A percentile compares a stretch with the other conserved stretches of the same genome.
These are phyloP conservation scores for Aspergillus affinis DNA, from an alignment of 495 filamentous ascomycete species.

Conservation along the genomic window DNA sequence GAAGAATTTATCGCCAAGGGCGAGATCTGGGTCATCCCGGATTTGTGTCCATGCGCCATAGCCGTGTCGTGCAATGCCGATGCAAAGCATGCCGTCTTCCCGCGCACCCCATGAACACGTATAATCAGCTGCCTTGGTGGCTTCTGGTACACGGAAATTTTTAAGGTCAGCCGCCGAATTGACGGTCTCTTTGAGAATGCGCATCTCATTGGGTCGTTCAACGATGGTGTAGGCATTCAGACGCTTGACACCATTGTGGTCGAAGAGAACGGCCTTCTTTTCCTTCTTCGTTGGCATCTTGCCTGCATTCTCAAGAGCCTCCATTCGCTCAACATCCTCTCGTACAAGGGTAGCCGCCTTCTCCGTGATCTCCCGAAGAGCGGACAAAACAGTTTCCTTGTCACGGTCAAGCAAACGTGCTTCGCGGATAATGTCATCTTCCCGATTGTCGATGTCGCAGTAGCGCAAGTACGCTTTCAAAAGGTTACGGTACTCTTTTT, in stretches of 20 bases:
- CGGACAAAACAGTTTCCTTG: slow-evolving; percentile 66
- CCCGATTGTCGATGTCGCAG: slow-evolving; percentile 81
- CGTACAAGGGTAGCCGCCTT: slow-evolving; percentile 67
- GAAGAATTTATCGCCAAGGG: slow-evolving; percentile 89
- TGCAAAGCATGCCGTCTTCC: slow-evolving; percentile 95
- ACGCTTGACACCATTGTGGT: slow-evolving; percentile 86
- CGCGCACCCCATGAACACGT: slow-evolving; percentile 84
- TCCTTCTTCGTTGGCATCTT: slow-evolving; percentile 92
- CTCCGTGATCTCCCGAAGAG: slow-evolving; percentile 70
- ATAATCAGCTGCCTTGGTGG: slow-evolving; percentile 83
- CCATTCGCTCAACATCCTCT: slow-evolving; percentile 62
- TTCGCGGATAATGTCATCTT: slow-evolving; percentile 81
- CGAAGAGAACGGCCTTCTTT: slow-evolving; percentile 92
- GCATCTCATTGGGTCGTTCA: slow-evolving; percentile 84
- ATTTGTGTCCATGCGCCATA: slow-evolving; percentile 94
- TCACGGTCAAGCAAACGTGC: slow-evolving; percentile 81
- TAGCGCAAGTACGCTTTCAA: slow-evolving; percentile 84
- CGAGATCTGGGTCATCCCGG: slow-evolving; percentile 85
- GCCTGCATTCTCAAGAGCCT: slow-evolving; percentile 60
- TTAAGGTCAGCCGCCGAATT: slow-evolving; percentile 59
- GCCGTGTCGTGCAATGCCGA: slow-evolving; percentile 88
- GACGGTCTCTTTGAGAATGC: slow-evolving; percentile 73
- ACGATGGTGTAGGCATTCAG: slow-evolving; percentile 93
- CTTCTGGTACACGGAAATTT: slow-evolving; percentile 86
- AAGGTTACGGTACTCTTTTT: slow-evolving; percentile 89